Evolutionary conservation across 495 filamentous ascomycete species (phyloP).

Genomic region (Eremomyces bilateralis): DNA sequence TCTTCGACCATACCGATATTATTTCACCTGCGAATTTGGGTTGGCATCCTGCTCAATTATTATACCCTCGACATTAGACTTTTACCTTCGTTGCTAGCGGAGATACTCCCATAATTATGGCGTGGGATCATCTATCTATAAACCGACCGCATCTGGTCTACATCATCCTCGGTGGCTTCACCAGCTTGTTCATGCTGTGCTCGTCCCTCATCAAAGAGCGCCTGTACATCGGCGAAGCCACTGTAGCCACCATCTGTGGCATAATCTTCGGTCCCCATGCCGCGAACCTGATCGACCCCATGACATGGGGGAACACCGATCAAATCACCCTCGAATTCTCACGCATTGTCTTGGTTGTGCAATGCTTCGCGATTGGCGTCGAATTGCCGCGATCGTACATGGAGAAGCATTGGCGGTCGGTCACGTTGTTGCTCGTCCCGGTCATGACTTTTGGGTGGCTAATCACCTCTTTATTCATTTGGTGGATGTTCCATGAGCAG

Average conservation of each 20-base stretch:
- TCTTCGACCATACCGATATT: too few relatives aligned
- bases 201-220: conserved; percentile 96
- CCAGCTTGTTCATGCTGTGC: conserved; percentile 93
- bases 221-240: conserved; percentile 96
- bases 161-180: conserved; percentile 95
- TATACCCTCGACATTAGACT: too few relatives aligned
- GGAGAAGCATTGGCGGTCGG: conserved; percentile 94
- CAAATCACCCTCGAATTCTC: conserved; percentile 94
- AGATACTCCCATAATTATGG: conserved; percentile 50
- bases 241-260: conserved; percentile 85
- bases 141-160: conserved; percentile 96
- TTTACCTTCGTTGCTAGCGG: too few relatives aligned
- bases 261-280: conserved; percentile 95
- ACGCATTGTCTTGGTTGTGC: conserved; percentile 89
- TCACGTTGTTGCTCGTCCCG: conserved; percentile 67
- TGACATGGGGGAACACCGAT: conserved; percentile 77
- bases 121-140: conserved; percentile 79
- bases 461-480: conserved; percentile 82
- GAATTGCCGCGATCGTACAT: conserved; percentile 95
- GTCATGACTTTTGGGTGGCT: conserved; percentile 98
- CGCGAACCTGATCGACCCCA: conserved; percentile 72
- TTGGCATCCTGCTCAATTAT: too few relatives aligned
- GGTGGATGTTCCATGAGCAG: conserved; percentile 62
- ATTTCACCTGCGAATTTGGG: too few relatives aligned
- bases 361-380: conserved; percentile 98